Evolutionary conservation across 441 rosid genomes (phyloP).

Genomic region (Gossypium laxum): DNA sequence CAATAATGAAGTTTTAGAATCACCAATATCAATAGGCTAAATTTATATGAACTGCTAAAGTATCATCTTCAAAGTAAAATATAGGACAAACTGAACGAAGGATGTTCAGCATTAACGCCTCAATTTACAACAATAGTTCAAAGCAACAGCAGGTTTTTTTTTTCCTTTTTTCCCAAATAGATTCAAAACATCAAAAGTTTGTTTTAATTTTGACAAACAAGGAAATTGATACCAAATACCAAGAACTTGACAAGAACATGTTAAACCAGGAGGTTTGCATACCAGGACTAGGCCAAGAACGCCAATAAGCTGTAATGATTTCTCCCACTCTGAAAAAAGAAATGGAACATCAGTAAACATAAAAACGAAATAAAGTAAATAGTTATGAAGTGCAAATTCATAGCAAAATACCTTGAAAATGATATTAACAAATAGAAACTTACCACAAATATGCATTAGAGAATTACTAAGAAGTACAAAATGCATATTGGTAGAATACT

Average conservation of each 20-base stretch:
- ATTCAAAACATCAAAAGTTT: background rate
- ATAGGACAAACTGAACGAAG: too few relatives aligned
- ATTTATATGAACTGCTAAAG: background rate
- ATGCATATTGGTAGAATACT: background rate
- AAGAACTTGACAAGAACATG: constrained; percentile 8
- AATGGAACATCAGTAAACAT: constrained; percentile 12
- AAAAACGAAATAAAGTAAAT: background rate
- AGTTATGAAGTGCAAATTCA: background rate
- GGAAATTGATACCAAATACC: background rate
- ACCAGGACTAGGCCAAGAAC: constrained; percentile 64
- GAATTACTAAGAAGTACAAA: background rate
- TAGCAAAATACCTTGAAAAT: background rate
- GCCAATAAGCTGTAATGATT: constrained; percentile 69
- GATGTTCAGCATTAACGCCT: too few relatives aligned
- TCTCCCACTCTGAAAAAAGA: constrained; percentile 77
- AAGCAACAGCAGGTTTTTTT: too few relatives aligned
- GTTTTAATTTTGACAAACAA: constrained; percentile 9
- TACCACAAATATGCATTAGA: background rate
- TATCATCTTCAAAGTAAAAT: background rate
- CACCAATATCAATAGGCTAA: background rate
- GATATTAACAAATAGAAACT: background rate
- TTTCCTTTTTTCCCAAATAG: background rate
- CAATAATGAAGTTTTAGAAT: constrained; percentile 12
- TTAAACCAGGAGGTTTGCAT: constrained; percentile 15
- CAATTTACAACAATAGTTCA: too few relatives aligned